phyloP scores from a whole-genome alignment of 257 asterid genomes.

The Datura wrightii region DNA sequence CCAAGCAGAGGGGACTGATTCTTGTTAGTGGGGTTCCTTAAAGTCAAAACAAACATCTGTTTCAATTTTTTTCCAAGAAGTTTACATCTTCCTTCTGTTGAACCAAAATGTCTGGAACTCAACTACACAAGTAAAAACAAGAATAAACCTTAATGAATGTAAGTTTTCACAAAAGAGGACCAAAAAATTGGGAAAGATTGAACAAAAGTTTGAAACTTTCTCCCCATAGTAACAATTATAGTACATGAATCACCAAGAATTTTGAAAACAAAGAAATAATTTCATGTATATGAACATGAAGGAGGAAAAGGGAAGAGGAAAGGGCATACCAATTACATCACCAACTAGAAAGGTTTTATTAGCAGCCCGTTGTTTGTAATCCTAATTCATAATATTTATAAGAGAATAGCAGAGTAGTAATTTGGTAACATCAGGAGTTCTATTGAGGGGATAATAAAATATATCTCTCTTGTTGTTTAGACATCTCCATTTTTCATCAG shows the following conservation, averaged over 20 bases:
- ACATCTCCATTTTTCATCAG: neutral
- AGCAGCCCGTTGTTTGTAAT: constrained; percentile 75
- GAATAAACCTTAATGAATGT: neutral
- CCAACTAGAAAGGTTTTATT: constrained; percentile 62
- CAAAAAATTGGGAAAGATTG: neutral
- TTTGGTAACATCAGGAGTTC: neutral
- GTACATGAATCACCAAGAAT: too few species aligned
- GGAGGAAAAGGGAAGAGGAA: neutral
- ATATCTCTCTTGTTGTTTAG: neutral
- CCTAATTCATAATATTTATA: constrained; percentile 73
- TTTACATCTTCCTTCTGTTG: neutral
- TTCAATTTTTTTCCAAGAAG: neutral
- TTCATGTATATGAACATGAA: neutral
- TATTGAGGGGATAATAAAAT: neutral
- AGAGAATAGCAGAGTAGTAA: neutral
- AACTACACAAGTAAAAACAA: too few species aligned
- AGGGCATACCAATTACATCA: constrained; percentile 59
- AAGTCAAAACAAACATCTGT: constrained; percentile 7
- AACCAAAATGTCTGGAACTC: neutral
- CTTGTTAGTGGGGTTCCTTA: constrained; percentile 25
- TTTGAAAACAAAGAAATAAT: neutral
- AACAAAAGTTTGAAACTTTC: neutral
- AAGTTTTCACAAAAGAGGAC: neutral
- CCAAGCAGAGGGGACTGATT: constrained; percentile 26
- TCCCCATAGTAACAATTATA: neutral